Percentiles rank a stretch among this genome's conserved stretches.
Evolutionary conservation across 2,329 filamentous ascomycete species (phyloP).

Genomic region (Tolypocladium amazonense): DNA sequence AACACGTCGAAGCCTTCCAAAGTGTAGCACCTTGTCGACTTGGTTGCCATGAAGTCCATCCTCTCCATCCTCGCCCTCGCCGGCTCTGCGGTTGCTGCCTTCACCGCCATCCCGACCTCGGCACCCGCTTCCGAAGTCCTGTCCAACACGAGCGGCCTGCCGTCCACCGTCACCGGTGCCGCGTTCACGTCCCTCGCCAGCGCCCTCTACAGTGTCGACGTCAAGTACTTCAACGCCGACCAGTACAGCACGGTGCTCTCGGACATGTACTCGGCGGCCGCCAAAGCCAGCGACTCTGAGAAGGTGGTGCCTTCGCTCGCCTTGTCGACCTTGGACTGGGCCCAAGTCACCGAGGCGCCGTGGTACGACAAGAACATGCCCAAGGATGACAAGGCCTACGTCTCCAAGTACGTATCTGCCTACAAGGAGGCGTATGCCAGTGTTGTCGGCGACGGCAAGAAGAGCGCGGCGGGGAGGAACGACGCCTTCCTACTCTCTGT

Average conservation of each 20-base stretch:
- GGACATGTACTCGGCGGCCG: slow-evolving; percentile 8
- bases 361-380: neutral
- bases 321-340: neutral
- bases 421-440: neutral
- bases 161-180: neutral
- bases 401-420: neutral
- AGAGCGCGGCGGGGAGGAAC: neutral
- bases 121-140: neutral
- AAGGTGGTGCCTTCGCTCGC: slow-evolving; percentile 5
- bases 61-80: neutral
- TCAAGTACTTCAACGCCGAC: slow-evolving; percentile 1
- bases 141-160: neutral
- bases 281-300: slow-evolving; percentile 5
- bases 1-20: neutral
- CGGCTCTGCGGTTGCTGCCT: neutral
- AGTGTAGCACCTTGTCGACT: neutral
- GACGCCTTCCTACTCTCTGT: neutral
- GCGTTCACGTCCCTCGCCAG: neutral
- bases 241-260: slow-evolving; percentile 5
- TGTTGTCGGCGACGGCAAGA: neutral
- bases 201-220: slow-evolving; percentile 2
- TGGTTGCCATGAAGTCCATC: neutral
- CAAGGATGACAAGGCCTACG: neutral
- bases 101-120: neutral
- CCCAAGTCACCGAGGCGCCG: neutral